These are phyloP conservation scores for Cornus suecica DNA, from an alignment of 148 eudicot species.

Conservation along the genomic window DNA sequence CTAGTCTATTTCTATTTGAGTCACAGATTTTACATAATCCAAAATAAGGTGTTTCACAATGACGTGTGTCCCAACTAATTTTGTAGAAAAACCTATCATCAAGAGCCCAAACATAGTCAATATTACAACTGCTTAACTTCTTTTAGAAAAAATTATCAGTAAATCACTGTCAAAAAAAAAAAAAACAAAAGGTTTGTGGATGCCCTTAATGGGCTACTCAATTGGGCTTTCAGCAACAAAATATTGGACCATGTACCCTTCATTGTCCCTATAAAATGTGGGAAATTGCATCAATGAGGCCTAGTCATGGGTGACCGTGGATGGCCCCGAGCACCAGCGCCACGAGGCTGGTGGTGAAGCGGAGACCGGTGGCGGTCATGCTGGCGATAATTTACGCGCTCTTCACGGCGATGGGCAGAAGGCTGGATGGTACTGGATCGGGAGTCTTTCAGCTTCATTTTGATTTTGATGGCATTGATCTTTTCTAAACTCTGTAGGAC, in stretches of 20 bases:
- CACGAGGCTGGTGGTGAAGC: neutral
- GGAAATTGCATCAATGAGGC: neutral
- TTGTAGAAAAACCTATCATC: too few species aligned
- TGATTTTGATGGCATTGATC: slow-evolving; percentile 37
- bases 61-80: too few species aligned
- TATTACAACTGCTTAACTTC: too few species aligned
- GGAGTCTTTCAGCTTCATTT: slow-evolving; percentile 28
- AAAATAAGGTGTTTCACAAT: too few species aligned
- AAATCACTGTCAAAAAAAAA: too few species aligned
- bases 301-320: neutral
- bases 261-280: neutral
- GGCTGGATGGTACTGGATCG: slow-evolving; percentile 22
- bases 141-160: too few species aligned
- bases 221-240: neutral
- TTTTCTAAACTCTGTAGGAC: slow-evolving; percentile 41
- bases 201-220: neutral
- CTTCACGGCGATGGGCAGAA: neutral
- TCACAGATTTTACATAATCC: too few species aligned
- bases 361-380: slow-evolving; percentile 20
- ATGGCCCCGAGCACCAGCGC: neutral
- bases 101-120: too few species aligned
- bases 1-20: too few species aligned
- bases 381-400: neutral
- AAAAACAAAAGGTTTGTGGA: too few species aligned
- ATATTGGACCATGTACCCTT: neutral